phyloP scores from a whole-genome alignment of 2,329 filamentous ascomycete species.

The Diplocarpon rosae region DNA sequence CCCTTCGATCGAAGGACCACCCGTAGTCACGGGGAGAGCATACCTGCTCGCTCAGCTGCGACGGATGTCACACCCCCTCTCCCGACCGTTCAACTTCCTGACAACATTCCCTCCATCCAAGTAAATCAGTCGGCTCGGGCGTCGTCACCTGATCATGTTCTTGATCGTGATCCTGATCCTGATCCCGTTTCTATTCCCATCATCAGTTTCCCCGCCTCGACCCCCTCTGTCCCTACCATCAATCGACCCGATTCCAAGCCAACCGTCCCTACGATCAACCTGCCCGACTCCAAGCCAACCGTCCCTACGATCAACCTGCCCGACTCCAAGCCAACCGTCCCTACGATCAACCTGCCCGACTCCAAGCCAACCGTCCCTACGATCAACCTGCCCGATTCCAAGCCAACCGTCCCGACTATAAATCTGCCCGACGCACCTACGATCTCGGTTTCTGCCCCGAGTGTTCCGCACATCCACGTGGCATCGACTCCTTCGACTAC shows the following conservation, averaged over 20 bases:
- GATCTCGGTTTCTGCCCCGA: slow-evolving; percentile 22
- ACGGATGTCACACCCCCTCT: slow-evolving; percentile 23
- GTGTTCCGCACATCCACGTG: slow-evolving; percentile 27
- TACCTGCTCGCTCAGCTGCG: slow-evolving; percentile 20
- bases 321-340: slow-evolving; percentile 8
- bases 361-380: slow-evolving; percentile 18
- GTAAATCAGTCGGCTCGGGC: slow-evolving; percentile 30
- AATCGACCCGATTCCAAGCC: slow-evolving; percentile 9
- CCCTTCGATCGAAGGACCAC: slow-evolving; percentile 20
- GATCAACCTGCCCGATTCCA: slow-evolving; percentile 11
- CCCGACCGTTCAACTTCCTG: slow-evolving; percentile 31
- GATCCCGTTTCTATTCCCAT: slow-evolving; percentile 11
- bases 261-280: slow-evolving; percentile 14
- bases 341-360: slow-evolving; percentile 15
- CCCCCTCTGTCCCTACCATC: slow-evolving; percentile 12
- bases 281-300: slow-evolving; percentile 12
- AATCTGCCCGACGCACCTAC: slow-evolving; percentile 18
- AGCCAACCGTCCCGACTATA: slow-evolving; percentile 14
- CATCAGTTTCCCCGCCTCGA: slow-evolving; percentile 20
- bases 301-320: slow-evolving; percentile 19
- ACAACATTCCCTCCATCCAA: slow-evolving; percentile 34
- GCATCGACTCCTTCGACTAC: slow-evolving; percentile 6
- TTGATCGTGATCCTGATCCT: slow-evolving; percentile 23
- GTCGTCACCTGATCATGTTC: slow-evolving; percentile 41
- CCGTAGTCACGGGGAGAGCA: slow-evolving; percentile 19